phyloP scores from a whole-genome alignment of 805 yeast genomes.

The Yarrowia keelungensis region DNA sequence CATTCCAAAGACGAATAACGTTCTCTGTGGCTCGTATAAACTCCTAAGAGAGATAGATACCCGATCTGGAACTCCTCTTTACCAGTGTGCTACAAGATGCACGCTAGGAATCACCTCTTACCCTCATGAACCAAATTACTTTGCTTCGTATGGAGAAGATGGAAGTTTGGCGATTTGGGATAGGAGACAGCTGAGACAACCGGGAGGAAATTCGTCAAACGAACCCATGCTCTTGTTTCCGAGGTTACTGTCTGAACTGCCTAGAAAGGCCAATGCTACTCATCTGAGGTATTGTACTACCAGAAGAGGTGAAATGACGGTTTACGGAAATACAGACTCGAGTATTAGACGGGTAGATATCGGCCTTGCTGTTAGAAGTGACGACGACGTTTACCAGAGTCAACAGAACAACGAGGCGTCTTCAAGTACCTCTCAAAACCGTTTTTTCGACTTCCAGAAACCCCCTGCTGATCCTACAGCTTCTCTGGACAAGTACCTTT shows the following conservation, averaged over 20 bases:
- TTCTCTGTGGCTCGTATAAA: conserved; percentile 79
- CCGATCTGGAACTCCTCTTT: conserved; percentile 58
- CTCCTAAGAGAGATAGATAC: conserved; percentile 79
- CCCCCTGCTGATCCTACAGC: conserved; percentile 20
- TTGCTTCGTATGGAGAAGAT: conserved; percentile 80
- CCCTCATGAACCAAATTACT: conserved; percentile 68
- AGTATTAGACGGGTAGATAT: conserved; percentile 13
- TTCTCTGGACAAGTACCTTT: conserved; percentile 15
- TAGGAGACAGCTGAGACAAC: conserved; percentile 46
- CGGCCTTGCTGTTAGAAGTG: conserved; percentile 1
- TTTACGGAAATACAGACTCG: conserved; percentile 46
- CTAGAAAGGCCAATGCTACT: conserved; percentile 41
- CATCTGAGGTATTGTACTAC: conserved; percentile 57
- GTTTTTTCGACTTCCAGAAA: conserved; percentile 31
- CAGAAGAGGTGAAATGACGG: conserved; percentile 74
- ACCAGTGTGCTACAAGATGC: conserved; percentile 77
- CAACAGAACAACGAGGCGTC: conserved; percentile 17
- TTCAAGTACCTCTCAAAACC: conserved; percentile 17
- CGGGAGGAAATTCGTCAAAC: conserved; percentile 31
- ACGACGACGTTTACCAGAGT: conserved; percentile 15
- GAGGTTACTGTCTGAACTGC: conserved; percentile 44
- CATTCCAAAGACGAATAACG: conserved; percentile 56
- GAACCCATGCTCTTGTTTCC: conserved; percentile 43
- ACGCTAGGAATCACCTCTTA: conserved; percentile 72
- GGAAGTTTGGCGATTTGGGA: conserved; percentile 77